Evolutionary conservation across 2,329 filamentous ascomycete species (phyloP).

Genomic region (Fusarium sp.): DNA sequence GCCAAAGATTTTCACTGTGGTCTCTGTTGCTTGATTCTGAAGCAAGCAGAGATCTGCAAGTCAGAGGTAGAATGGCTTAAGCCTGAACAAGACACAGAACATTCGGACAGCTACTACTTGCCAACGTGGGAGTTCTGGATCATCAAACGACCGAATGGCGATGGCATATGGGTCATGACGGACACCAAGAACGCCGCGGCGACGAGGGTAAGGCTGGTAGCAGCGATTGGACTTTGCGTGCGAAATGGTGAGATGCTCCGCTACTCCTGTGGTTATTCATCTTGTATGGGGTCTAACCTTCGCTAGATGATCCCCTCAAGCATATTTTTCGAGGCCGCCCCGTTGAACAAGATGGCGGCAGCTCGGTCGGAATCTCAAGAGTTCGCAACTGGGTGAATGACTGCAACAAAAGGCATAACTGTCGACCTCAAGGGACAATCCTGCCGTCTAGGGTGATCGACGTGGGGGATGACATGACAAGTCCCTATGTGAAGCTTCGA

Average conservation of each 20-base stretch:
- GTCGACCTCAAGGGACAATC: not conserved
- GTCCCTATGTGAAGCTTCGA: not conserved
- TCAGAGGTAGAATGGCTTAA: not conserved
- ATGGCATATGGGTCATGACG: conserved; percentile 20
- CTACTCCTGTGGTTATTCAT: too few species aligned
- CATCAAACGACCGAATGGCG: not conserved
- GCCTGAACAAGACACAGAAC: too few species aligned
- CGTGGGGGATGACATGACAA: not conserved
- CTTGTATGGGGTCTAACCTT: not conserved
- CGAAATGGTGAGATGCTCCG: not conserved
- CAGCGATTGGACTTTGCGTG: conserved; percentile 17
- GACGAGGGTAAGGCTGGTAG: not conserved
- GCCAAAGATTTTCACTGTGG: not conserved
- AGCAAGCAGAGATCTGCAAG: not conserved
- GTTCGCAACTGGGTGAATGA: not conserved
- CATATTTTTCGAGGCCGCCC: not conserved
- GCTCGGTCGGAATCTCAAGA: not conserved
- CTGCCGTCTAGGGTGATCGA: conserved; percentile 11
- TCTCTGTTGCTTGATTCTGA: not conserved
- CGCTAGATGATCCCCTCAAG: not conserved
- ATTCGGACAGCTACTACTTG: too few species aligned
- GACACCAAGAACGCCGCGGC: not conserved
- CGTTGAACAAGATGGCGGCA: not conserved
- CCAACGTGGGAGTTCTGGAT: conserved; percentile 10
- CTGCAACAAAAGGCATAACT: not conserved